Evolutionary conservation across 2,329 filamentous ascomycete species (phyloP), one percentile per base, ranked within the genome.

Genomic region (Rhynchosporium graminicola): DNA sequence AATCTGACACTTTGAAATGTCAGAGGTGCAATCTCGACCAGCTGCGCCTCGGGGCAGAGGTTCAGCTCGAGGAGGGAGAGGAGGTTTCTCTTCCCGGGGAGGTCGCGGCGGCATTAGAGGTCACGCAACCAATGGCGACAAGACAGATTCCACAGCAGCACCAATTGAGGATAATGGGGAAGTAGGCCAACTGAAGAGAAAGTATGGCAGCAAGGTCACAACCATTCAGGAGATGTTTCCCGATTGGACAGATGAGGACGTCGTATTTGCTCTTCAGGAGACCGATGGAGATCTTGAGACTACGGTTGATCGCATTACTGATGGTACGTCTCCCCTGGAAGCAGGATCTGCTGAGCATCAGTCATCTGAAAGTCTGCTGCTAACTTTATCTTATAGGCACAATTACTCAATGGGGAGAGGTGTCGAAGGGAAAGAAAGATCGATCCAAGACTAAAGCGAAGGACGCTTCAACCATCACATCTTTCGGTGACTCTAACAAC

Each of bases 231-330:
- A 97, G 77, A 88, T 98, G 80, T 97, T 97, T 80, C 87, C 91
- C 64, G 89, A 92, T 77, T 98, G 94, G 95, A 94, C 92, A 71
- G 91, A 97, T 74, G 91, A 93, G 77, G 94, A 98, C 77, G 86
- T 98, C 67, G 87, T 98, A 68, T 95, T 95, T 76, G 93, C 93
- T 66, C 83, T 99, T 64, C 87, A 96, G 77, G 95, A 99, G 81
- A 89, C 88, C 61, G 85, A 91, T 72, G 91, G 90, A 72, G 90
- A 95, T 77, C 82, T 92, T 72, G 84, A 89, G 70, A 79, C 85
- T 71, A 86, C 90, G 68, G 89, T 91, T 74, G 87, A 89, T 72
- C 87, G 87, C 77, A 94, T 95, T 76, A 86, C 88, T 71, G 88
- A 93, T 77, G 90, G 90, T 92, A 81, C 73, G 77, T 55, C 40